Conservation (phyloP, 2,329 filamentous ascomycete species). For the Stagonosporopsis rhizophila region DNA sequence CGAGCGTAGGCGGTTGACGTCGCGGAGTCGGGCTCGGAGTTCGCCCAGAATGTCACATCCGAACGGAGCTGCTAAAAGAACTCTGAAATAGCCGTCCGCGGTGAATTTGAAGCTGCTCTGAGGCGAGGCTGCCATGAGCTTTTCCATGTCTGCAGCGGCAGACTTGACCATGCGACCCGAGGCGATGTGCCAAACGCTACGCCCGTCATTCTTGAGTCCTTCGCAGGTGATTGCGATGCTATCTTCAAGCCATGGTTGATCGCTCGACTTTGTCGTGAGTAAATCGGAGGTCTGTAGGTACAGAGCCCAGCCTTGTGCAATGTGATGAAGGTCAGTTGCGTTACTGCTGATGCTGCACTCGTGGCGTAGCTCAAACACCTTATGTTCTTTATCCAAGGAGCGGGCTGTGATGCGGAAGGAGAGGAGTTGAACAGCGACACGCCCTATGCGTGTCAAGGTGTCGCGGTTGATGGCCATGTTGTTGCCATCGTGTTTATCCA, state of each 20-base stretch:
- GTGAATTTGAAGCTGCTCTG: constrained; percentile 71
- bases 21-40: constrained; percentile 67
- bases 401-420: constrained; percentile 39
- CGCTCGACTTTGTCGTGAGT: constrained; percentile 26
- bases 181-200: constrained; percentile 51
- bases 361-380: constrained; percentile 27
- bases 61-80: constrained; percentile 66
- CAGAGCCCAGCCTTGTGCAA: constrained; percentile 39
- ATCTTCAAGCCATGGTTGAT: constrained; percentile 40
- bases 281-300: constrained; percentile 40
- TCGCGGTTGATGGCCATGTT: constrained; percentile 33
- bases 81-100: constrained; percentile 66
- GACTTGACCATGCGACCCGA: constrained; percentile 48
- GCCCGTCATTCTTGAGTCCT: constrained; percentile 35
- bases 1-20: constrained; percentile 73
- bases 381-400: constrained; percentile 32
- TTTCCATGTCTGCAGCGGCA: constrained; percentile 44
- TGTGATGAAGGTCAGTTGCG: constrained; percentile 4
- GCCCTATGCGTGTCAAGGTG: constrained; percentile 47
- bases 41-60: constrained; percentile 65
- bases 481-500: constrained; percentile 31
- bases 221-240: constrained; percentile 42
- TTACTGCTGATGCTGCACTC: constrained; percentile 25
- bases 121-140: constrained; percentile 53
- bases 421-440: constrained; percentile 48